Conservation (phyloP, 116 monocot species). For the Thalassia testudinum region DNA sequence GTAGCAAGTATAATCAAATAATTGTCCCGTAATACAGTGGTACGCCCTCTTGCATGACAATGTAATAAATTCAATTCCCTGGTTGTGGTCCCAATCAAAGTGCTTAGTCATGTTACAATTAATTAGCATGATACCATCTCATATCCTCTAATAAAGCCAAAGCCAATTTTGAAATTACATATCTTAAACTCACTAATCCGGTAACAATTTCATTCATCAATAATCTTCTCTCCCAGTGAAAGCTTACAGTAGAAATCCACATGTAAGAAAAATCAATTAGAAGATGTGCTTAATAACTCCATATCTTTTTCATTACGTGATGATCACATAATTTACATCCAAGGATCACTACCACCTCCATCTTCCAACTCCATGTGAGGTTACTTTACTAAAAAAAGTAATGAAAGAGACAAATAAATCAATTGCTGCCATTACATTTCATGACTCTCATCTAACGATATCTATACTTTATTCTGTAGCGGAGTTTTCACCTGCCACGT, state of each 20-base stretch:
- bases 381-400: conserved; percentile 63
- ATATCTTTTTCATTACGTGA: neutral
- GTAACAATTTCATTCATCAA: conserved; percentile 99
- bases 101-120: conserved; percentile 91
- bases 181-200: conserved; percentile 90
- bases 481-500: too few species aligned
- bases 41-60: conserved; percentile 83
- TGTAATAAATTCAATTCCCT: conserved; percentile 89
- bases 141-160: conserved; percentile 95
- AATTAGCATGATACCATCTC: conserved; percentile 95
- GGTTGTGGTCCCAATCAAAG: conserved; percentile 90
- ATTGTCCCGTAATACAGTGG: conserved; percentile 78
- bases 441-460: too few species aligned
- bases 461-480: too few species aligned
- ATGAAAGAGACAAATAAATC: conserved; percentile 1
- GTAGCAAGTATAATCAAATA: conserved; percentile 96
- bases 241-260: conserved; percentile 27
- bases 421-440: neutral
- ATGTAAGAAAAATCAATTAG: neutral
- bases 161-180: conserved; percentile 97
- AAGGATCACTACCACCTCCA: conserved; percentile 92
- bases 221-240: conserved; percentile 97
- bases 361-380: conserved; percentile 96
- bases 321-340: conserved; percentile 27
- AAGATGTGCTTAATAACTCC: too few species aligned